These are phyloP conservation scores for Arthromyces matolae DNA, from an alignment of 768 basidiomycete species.

Conservation along the genomic window DNA sequence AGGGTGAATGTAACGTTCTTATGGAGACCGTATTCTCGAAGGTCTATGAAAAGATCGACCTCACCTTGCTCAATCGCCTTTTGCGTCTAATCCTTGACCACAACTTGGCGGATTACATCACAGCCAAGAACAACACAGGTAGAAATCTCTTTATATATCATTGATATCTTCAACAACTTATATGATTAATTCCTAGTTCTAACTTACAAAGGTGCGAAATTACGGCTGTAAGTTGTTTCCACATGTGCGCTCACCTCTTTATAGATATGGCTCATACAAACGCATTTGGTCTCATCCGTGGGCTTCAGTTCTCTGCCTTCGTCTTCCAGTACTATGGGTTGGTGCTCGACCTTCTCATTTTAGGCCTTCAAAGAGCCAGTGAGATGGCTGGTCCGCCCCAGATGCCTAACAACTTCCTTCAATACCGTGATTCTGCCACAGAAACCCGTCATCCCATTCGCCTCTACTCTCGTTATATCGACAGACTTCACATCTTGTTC, in stretches of 20 bases:
- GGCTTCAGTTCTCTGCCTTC: conserved; percentile 96
- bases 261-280: conserved; percentile 95
- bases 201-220: conserved; percentile 71
- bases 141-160: conserved; percentile 13
- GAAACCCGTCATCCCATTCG: conserved; percentile 98
- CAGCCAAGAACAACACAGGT: conserved; percentile 96
- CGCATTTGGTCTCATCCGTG: conserved; percentile 94
- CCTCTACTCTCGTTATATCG: conserved; percentile 95
- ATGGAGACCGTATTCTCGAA: conserved; percentile 99
- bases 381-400: conserved; percentile 99
- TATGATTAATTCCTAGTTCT: conserved; percentile 40
- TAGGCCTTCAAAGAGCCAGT: conserved; percentile 95
- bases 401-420: conserved; percentile 97
- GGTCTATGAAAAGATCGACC: conserved; percentile 98
- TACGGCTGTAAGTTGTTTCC: background rate
- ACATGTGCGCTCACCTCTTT: conserved; percentile 10
- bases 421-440: conserved; percentile 91
- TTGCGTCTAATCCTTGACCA: conserved; percentile 96
- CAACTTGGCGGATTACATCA: conserved; percentile 98
- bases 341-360: conserved; percentile 90
- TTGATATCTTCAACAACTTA: background rate
- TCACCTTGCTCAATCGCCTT: conserved; percentile 92
- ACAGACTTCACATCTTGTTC: conserved; percentile 93
- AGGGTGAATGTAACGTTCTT: conserved; percentile 96
- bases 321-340: conserved; percentile 99